A percentile compares a stretch with the other conserved stretches of the same genome.
Conservation (phyloP, 2,329 filamentous ascomycete genomes). For the Fusarium phyllophilum region DNA sequence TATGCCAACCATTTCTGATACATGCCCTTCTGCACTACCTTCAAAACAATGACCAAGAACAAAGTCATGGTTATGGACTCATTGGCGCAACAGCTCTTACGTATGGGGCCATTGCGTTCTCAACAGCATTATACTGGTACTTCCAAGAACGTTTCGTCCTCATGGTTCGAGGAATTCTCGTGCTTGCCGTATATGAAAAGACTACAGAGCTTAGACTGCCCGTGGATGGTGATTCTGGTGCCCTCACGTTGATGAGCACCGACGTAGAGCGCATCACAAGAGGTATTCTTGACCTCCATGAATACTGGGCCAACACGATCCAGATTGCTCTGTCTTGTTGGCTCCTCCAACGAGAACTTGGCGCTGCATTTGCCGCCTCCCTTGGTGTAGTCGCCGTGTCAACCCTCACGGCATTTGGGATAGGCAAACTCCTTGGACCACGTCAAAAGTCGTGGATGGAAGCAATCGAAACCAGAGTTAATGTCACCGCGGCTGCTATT, state of each 20-base stretch:
- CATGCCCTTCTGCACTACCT: not conserved
- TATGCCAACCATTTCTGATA: not conserved
- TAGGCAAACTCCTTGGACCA: not conserved
- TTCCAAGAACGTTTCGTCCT: not conserved
- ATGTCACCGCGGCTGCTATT: conserved; percentile 44
- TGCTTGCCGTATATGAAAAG: not conserved
- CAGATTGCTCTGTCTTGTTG: not conserved
- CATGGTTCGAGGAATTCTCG: not conserved
- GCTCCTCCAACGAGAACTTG: not conserved
- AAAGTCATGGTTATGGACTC: not conserved
- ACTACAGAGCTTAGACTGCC: not conserved
- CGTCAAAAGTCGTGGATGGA: conserved; percentile 51
- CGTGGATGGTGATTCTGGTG: not conserved
- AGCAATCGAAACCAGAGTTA: conserved; percentile 48
- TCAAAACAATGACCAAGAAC: rapidly evolving
- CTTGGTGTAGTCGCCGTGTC: not conserved
- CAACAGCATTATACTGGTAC: not conserved
- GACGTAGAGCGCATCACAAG: not conserved
- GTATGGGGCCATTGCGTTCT: not conserved
- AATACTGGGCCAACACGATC: not conserved
- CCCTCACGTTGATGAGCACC: not conserved
- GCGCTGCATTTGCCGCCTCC: not conserved
- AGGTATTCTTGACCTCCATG: not conserved
- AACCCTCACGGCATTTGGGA: not conserved
- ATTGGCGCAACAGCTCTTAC: not conserved